phyloP scores from a whole-genome alignment of 148 eudicot species.

The Vaccinium myrtillus region DNA sequence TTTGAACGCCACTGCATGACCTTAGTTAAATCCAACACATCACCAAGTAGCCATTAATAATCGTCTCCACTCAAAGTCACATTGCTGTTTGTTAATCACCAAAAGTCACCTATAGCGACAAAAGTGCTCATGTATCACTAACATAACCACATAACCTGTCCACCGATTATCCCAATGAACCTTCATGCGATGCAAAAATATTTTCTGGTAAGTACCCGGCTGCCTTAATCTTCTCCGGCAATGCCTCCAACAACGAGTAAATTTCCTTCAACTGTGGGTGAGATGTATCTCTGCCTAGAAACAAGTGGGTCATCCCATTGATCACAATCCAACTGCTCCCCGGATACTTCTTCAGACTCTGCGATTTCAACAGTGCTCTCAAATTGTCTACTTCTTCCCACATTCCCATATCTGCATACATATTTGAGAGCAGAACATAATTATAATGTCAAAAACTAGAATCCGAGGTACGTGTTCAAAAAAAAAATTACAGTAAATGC shows the following conservation, averaged over 20 bases:
- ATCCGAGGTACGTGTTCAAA: not conserved
- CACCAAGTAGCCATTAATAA: not conserved
- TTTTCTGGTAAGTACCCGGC: slow-evolving; percentile 43
- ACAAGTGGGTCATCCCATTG: slow-evolving; percentile 32
- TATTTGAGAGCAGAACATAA: slow-evolving; percentile 47
- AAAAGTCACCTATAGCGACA: not conserved
- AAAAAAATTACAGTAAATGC: not conserved
- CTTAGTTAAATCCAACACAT: not conserved
- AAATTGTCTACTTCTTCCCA: slow-evolving; percentile 44
- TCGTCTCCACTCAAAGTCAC: not conserved
- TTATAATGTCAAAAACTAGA: too few relatives aligned
- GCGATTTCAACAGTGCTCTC: slow-evolving; percentile 29
- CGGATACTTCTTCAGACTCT: slow-evolving; percentile 43
- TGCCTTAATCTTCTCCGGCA: slow-evolving; percentile 39
- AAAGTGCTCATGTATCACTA: not conserved
- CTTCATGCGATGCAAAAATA: slow-evolving; percentile 27
- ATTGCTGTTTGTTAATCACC: not conserved
- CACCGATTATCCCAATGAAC: not conserved
- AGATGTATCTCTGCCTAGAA: slow-evolving; percentile 45
- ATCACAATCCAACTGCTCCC: slow-evolving; percentile 54
- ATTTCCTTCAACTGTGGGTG: slow-evolving; percentile 35
- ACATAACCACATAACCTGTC: not conserved
- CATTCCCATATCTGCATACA: slow-evolving; percentile 55
- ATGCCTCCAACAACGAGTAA: slow-evolving; percentile 33
- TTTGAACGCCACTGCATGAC: not conserved